A percentile compares a stretch with the other conserved stretches of the same genome.
phyloP scores from a whole-genome alignment of 192 early-diverging fungal species.

The Rhizophlyctis rosea region DNA sequence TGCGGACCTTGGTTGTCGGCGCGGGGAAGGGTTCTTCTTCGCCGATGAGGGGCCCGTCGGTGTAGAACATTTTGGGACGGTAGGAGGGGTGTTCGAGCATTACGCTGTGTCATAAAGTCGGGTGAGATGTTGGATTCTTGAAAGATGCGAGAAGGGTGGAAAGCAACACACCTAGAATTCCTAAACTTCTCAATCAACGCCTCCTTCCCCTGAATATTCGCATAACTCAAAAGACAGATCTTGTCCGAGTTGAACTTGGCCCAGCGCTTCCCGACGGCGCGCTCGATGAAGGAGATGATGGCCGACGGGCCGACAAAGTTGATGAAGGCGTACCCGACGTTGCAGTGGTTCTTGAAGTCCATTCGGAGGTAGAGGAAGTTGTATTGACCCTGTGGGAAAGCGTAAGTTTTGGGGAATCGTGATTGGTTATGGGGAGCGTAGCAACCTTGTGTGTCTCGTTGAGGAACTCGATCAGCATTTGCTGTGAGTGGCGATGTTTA shows the following conservation, averaged over 20 bases:
- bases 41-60: conserved; percentile 55
- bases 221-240: conserved; percentile 68
- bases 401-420: too few relatives aligned
- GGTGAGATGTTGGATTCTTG: not conserved
- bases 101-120: conserved; percentile 49
- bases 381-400: conserved; percentile 26
- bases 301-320: conserved; percentile 64
- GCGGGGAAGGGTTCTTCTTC: conserved; percentile 62
- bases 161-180: conserved; percentile 62
- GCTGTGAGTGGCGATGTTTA: conserved; percentile 40
- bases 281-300: conserved; percentile 62
- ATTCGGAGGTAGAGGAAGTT: conserved; percentile 85
- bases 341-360: conserved; percentile 87
- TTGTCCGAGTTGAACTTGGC: conserved; percentile 78
- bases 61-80: conserved; percentile 74
- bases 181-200: conserved; percentile 75
- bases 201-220: conserved; percentile 72
- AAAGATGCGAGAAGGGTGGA: conserved; percentile 5
- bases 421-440: too few relatives aligned
- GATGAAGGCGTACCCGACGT: conserved; percentile 67
- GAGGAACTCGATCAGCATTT: conserved; percentile 72
- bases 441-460: conserved; percentile 64
- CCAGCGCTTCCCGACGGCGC: conserved; percentile 75
- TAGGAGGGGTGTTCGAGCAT: conserved; percentile 75
- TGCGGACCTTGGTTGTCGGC: conserved; percentile 40